phyloP scores from a whole-genome alignment of 495 filamentous ascomycete genomes.

The Hyaloscypha finlandica region DNA sequence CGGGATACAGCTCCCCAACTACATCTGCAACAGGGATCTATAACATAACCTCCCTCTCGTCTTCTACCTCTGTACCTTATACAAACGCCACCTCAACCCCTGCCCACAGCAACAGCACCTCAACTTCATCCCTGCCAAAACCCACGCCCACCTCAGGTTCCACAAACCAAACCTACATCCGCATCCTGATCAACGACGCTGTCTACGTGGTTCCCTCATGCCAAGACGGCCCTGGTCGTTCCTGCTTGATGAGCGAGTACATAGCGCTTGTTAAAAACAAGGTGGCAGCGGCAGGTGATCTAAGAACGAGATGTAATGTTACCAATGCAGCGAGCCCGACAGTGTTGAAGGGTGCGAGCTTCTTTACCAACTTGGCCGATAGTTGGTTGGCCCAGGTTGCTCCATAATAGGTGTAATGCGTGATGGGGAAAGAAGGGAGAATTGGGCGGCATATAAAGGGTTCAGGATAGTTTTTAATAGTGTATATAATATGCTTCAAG shows the following conservation, averaged over 20 bases:
- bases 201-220: conserved; percentile 53
- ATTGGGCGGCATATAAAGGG: not conserved
- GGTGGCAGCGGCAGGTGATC: conserved; percentile 45
- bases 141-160: conserved; percentile 6
- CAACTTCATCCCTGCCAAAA: conserved; percentile 4
- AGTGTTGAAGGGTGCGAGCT: conserved; percentile 43
- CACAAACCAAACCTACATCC: conserved; percentile 39
- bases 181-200: conserved; percentile 55
- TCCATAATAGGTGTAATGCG: not conserved
- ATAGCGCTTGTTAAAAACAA: conserved; percentile 43
- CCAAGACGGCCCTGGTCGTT: conserved; percentile 46
- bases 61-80: too few relatives aligned
- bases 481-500: not conserved
- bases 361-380: conserved; percentile 47
- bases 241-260: conserved; percentile 49
- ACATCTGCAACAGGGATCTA: not conserved
- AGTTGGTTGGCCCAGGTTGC: conserved; percentile 31
- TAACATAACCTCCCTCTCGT: conserved; percentile 1
- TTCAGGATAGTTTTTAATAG: not conserved
- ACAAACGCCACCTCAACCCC: not conserved
- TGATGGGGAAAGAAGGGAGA: not conserved
- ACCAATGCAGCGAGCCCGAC: conserved; percentile 39
- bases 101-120: conserved; percentile 4
- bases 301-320: conserved; percentile 46
- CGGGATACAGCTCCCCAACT: not conserved